Conservation (phyloP, 192 early-diverging fungal genomes). For the Coemansia sp. region DNA sequence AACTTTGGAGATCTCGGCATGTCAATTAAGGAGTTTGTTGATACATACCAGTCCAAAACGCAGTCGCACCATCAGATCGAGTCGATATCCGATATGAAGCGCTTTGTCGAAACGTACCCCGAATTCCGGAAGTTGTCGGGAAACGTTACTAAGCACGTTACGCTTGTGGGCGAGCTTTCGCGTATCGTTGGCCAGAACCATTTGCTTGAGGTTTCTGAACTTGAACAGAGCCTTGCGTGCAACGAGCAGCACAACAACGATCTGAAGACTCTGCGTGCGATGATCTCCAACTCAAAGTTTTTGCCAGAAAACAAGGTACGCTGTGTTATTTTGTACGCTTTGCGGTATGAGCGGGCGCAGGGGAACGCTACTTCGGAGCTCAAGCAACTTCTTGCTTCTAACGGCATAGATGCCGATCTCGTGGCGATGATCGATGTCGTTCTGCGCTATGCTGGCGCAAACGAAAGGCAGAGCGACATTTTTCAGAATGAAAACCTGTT, state of each 20-base stretch:
- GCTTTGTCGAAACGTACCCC: conserved; percentile 98
- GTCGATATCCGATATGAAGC: conserved; percentile 96
- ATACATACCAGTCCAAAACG: conserved; percentile 91
- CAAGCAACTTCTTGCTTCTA: conserved; percentile 67
- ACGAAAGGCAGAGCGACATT: conserved; percentile 82
- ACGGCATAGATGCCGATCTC: conserved; percentile 70
- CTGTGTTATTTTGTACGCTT: conserved; percentile 80
- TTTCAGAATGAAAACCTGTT: conserved; percentile 88
- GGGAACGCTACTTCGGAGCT: conserved; percentile 70
- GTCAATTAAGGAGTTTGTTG: conserved; percentile 91
- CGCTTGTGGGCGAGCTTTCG: conserved; percentile 94
- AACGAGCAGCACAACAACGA: conserved; percentile 82
- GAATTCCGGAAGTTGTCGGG: conserved; percentile 95
- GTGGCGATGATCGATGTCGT: conserved; percentile 70
- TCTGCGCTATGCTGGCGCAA: conserved; percentile 72
- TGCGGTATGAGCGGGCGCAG: conserved; percentile 85
- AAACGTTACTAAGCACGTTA: conserved; percentile 97
- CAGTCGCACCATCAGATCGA: conserved; percentile 89
- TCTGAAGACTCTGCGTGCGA: conserved; percentile 62
- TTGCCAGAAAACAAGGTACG: conserved; percentile 73
- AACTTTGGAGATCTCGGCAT: conserved; percentile 94
- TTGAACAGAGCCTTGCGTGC: conserved; percentile 93
- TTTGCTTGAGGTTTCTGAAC: conserved; percentile 83
- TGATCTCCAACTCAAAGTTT: conserved; percentile 68
- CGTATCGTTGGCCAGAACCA: conserved; percentile 69